These are phyloP conservation scores for Strigomonas culicis DNA, from an alignment of 208 protist genomes.

Conservation along the genomic window DNA sequence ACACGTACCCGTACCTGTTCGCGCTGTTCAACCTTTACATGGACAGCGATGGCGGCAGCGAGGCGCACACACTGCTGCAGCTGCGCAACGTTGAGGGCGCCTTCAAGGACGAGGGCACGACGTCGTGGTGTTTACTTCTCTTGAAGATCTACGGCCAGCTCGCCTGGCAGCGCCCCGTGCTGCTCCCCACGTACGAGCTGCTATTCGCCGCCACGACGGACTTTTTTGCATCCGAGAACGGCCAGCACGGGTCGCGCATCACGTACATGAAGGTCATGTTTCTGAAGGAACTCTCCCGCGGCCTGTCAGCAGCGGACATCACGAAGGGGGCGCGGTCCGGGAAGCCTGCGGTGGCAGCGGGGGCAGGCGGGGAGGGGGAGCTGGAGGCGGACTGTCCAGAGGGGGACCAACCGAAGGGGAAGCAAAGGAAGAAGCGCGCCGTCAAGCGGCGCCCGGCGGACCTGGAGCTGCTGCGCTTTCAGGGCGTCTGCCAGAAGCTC, in stretches of 20 bases:
- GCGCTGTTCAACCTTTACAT: constrained; percentile 17
- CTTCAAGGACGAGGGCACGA: neutral
- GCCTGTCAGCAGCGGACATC: neutral
- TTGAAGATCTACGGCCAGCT: constrained; percentile 8
- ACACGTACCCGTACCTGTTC: constrained; percentile 23
- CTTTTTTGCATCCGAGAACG: too few species aligned
- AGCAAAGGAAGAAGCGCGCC: neutral
- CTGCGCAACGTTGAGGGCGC: neutral
- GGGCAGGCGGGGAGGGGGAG: neutral
- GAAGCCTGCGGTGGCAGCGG: neutral
- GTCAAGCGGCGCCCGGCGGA: too few species aligned
- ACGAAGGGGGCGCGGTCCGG: neutral
- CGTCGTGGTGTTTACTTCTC: neutral
- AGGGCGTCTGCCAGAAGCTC: too few species aligned
- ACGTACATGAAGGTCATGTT: constrained; percentile 4
- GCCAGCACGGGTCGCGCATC: too few species aligned
- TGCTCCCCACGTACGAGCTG: constrained; percentile 3
- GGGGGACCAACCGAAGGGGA: neutral
- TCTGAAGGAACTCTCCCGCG: neutral
- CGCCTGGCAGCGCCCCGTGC: neutral
- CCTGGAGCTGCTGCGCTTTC: too few species aligned
- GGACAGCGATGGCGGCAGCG: neutral
- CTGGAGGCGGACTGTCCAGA: neutral
- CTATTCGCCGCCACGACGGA: neutral
- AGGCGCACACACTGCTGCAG: neutral